phyloP scores from a whole-genome alignment of 2,329 filamentous ascomycete species.

The Xenosphaeropsis pyriputrescens region DNA sequence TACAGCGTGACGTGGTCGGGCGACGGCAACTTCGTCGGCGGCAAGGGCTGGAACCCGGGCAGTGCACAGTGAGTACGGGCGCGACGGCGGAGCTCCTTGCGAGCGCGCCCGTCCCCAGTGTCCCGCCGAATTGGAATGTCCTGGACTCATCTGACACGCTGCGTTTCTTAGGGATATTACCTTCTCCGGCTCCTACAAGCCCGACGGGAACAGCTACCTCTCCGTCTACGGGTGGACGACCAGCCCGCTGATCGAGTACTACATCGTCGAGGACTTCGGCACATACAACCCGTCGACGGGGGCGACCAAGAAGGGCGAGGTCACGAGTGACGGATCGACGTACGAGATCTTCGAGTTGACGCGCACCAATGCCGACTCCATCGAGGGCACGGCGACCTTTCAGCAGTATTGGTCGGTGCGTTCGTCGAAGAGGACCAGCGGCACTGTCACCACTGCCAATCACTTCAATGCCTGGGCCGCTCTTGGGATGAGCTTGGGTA shows the following conservation, averaged over 20 bases:
- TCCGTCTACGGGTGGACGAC: constrained; percentile 40
- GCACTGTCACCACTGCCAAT: constrained; percentile 29
- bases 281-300: constrained; percentile 31
- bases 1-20: constrained; percentile 32
- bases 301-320: constrained; percentile 30
- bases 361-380: constrained; percentile 5
- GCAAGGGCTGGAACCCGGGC: constrained; percentile 30
- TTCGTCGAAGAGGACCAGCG: constrained; percentile 24
- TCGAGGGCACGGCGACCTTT: constrained; percentile 30
- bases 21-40: constrained; percentile 28
- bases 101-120: not conserved
- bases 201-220: constrained; percentile 29
- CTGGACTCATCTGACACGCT: not conserved
- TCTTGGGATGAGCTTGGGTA: constrained; percentile 28
- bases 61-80: constrained; percentile 15
- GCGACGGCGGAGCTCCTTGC: not conserved
- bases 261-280: constrained; percentile 37
- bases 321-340: constrained; percentile 33
- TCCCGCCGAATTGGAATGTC: no score
- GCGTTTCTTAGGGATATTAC: constrained; percentile 18
- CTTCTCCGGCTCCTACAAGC: constrained; percentile 23
- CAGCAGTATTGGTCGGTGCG: constrained; percentile 37
- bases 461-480: constrained; percentile 37
- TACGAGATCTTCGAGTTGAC: constrained; percentile 24
- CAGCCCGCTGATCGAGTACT: constrained; percentile 40